phyloP scores from a whole-genome alignment of 1,284 basidiomycete species.

The Sanghuangporus weigelae region DNA sequence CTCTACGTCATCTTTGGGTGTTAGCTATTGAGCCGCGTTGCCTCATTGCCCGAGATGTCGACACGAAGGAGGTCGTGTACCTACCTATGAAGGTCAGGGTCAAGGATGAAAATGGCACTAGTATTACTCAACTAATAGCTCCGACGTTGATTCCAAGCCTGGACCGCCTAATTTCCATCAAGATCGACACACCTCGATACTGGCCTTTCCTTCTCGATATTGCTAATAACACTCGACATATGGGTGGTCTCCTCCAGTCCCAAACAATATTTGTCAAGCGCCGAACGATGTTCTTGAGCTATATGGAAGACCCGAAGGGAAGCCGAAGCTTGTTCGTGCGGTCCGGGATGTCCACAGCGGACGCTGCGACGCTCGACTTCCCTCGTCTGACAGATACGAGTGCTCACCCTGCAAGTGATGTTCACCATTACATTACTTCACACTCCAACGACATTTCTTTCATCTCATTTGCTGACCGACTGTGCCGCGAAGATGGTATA shows the following conservation, averaged over 20 bases:
- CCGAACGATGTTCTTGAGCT: conserved; percentile 87
- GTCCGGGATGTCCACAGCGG: conserved; percentile 70
- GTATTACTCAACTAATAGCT: conserved; percentile 75
- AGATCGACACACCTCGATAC: conserved; percentile 89
- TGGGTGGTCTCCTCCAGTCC: conserved; percentile 61
- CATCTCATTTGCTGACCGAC: conserved; percentile 70
- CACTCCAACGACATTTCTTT: conserved; percentile 77
- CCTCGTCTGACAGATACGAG: conserved; percentile 66
- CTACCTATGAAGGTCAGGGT: conserved; percentile 85
- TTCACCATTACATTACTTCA: conserved; percentile 79
- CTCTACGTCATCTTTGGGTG: conserved; percentile 93
- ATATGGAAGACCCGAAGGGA: conserved; percentile 88
- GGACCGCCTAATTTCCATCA: conserved; percentile 70
- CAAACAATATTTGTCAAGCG: conserved; percentile 91
- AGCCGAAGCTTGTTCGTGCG: conserved; percentile 85
- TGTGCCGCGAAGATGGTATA: conserved; percentile 56
- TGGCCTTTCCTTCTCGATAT: conserved; percentile 88
- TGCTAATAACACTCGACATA: conserved; percentile 60
- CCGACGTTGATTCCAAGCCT: conserved; percentile 91
- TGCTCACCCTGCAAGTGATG: conserved; percentile 61
- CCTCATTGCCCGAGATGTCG: conserved; percentile 86
- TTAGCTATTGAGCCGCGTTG: conserved; percentile 93
- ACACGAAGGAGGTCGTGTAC: conserved; percentile 85
- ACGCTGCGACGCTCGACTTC: conserved; percentile 75
- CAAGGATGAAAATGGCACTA: conserved; percentile 51